Conservation (phyloP, 345 rosid genomes). For the Eucalyptus shirleyi region DNA sequence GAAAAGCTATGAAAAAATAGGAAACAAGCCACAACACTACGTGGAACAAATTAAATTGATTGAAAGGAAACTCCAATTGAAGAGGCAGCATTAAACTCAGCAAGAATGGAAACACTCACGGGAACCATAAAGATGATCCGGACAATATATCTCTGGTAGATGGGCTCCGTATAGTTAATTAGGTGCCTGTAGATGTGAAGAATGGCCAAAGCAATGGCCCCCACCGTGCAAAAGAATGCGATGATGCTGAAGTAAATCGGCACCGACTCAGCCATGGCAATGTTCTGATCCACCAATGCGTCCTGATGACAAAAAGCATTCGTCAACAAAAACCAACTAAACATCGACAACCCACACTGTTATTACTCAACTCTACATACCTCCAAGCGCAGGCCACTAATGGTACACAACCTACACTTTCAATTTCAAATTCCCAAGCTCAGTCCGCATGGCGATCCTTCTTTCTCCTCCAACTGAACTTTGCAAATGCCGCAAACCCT, state of each 20-base stretch:
- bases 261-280: constrained; percentile 44
- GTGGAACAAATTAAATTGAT: not conserved
- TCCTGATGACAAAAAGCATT: not conserved
- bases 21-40: not conserved
- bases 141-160: constrained; percentile 88
- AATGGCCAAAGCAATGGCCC: constrained; percentile 64
- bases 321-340: not conserved
- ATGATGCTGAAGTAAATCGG: constrained; percentile 34
- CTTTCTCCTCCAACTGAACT: not conserved
- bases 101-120: constrained; percentile 23
- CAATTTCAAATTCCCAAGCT: not conserved
- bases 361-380: not conserved
- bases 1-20: not conserved
- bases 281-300: not conserved
- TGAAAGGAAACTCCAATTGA: not conserved
- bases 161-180: constrained; percentile 85
- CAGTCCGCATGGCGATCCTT: not conserved
- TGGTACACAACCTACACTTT: not conserved
- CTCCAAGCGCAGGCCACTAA: not conserved
- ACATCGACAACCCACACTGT: not conserved
- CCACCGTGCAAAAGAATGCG: constrained; percentile 62
- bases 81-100: not conserved
- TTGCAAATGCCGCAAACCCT: not conserved
- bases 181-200: constrained; percentile 82
- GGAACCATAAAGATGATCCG: constrained; percentile 98